Base-by-base conservation (phyloP, 805 yeast genomes). In the Zygotorulaspora danielsina region DNA sequence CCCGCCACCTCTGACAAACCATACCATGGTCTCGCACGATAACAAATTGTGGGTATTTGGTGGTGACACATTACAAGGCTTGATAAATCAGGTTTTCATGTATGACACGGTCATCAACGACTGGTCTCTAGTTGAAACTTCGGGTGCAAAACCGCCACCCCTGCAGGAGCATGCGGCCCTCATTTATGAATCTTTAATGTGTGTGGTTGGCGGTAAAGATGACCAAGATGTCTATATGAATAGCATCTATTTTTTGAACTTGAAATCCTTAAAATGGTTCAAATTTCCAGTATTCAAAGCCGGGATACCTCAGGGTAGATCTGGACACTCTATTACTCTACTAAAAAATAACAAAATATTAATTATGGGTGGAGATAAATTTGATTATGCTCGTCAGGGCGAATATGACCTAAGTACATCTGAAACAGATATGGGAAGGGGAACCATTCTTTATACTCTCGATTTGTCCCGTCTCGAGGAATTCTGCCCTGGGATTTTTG, bases 121-220 rank as follows among this genome's bases (percentile, higher is more conserved):
- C 28, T 93, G 97, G 97, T 67, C 78, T 17, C 76, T 75, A 45
- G 66, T 84, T 26, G 72, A 72, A 37, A 78, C 94, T 25, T 66
- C 72, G n/a, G 64, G 65, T 20, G 55, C 54, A 12, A 49, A 63
- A 9, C 97, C 96, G 2, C 81, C 84, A 2, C 90, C 97, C 0
- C 74, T 89, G 43, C 94, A 88, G 63, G 96, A 90, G 55, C 99
- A 93, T 61, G 78, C 96, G 3, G 79, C 95, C 10, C 75, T 90
- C 9, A 64, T 88, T 24, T 83, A 81, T 42, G 81, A 80, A 44
- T 89, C 87, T 53, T 70, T 81, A 36, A 71, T 93, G 75, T 84
- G 83, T 54, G 75, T 90, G 10, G 80, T 82, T 57, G 99, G 98
- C 27, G 99, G 99, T 36, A 85, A 88, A 55, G 79, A 83, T 45